Evolutionary conservation across 2,329 filamentous ascomycete genomes (phyloP).

Genomic region (Fusarium nematophilum): DNA sequence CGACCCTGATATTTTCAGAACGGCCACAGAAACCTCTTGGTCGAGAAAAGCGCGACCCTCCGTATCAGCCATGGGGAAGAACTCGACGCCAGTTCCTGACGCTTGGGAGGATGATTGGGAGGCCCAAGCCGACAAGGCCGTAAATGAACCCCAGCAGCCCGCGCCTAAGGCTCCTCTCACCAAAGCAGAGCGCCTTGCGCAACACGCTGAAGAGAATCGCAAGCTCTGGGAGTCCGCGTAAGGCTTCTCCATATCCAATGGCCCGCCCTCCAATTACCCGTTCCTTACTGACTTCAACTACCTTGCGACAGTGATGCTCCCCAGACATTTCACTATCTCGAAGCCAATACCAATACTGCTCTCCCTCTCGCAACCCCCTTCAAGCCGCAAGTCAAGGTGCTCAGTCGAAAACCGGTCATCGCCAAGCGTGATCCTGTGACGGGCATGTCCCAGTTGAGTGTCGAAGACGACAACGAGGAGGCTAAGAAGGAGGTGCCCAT

Average conservation of each 20-base stretch:
- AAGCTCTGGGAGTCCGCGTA: slow-evolving; percentile 93
- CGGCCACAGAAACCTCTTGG: not conserved
- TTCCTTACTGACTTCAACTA: slow-evolving; percentile 14
- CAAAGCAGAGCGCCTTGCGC: slow-evolving; percentile 81
- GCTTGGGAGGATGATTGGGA: slow-evolving; percentile 97
- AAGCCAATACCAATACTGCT: slow-evolving; percentile 63
- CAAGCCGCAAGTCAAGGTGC: slow-evolving; percentile 84
- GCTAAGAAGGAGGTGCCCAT: slow-evolving; percentile 71
- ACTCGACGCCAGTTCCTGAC: slow-evolving; percentile 66
- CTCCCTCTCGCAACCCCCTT: slow-evolving; percentile 73
- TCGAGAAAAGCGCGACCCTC: not conserved
- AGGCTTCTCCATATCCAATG: slow-evolving; percentile 43
- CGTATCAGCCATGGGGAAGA: slow-evolving; percentile 58
- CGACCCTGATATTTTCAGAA: slow-evolving; percentile 20
- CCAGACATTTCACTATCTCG: slow-evolving; percentile 79
- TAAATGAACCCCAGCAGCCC: slow-evolving; percentile 49
- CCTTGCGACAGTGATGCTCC: slow-evolving; percentile 71
- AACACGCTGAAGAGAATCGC: slow-evolving; percentile 85
- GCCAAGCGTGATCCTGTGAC: slow-evolving; percentile 67
- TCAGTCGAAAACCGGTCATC: slow-evolving; percentile 82
- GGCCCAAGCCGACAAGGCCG: slow-evolving; percentile 72
- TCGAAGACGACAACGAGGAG: slow-evolving; percentile 68
- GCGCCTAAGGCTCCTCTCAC: slow-evolving; percentile 61
- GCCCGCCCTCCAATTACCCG: not conserved
- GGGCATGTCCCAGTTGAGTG: slow-evolving; percentile 58